Conservation (phyloP, 345 rosid species). For the Arabidopsis arenosa region DNA sequence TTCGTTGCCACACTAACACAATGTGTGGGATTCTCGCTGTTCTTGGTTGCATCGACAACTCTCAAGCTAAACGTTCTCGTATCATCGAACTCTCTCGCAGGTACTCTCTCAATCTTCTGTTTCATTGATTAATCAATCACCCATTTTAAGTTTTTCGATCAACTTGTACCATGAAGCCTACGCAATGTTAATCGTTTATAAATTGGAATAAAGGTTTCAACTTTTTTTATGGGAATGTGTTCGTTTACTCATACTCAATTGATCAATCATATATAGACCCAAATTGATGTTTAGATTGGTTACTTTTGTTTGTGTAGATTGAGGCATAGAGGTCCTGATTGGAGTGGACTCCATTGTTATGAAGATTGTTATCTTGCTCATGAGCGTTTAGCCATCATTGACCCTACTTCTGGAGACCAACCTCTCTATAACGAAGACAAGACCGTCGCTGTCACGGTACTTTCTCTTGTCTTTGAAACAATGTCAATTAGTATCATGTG, state of each 20-base stretch:
- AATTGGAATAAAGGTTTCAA: conserved; percentile 5
- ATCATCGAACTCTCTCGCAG: conserved; percentile 82
- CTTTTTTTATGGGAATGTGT: conserved; percentile 6
- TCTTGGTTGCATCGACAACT: conserved; percentile 69
- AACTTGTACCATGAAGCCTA: conserved; percentile 6
- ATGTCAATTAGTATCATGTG: conserved; percentile 17
- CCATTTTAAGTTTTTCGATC: too few relatives aligned
- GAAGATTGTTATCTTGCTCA: conserved; percentile 74
- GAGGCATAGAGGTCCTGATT: conserved; percentile 83
- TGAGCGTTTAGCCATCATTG: conserved; percentile 77
- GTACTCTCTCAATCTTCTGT: conserved; percentile 44
- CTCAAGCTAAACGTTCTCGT: conserved; percentile 85
- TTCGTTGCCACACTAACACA: conserved; percentile 42
- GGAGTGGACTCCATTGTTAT: conserved; percentile 77
- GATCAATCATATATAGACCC: not conserved
- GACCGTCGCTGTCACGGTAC: conserved; percentile 74
- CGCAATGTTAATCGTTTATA: conserved; percentile 1
- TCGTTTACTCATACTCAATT: not conserved
- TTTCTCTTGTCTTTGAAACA: not conserved
- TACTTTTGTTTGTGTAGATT: conserved; percentile 49
- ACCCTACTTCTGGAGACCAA: conserved; percentile 87
- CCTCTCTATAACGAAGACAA: conserved; percentile 81
- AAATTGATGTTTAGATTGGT: conserved; percentile 3
- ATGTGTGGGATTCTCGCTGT: conserved; percentile 92
- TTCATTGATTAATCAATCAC: not conserved